Evolutionary conservation across 192 early-diverging fungal species (phyloP).

Genomic region (Lobosporangium transversale): DNA sequence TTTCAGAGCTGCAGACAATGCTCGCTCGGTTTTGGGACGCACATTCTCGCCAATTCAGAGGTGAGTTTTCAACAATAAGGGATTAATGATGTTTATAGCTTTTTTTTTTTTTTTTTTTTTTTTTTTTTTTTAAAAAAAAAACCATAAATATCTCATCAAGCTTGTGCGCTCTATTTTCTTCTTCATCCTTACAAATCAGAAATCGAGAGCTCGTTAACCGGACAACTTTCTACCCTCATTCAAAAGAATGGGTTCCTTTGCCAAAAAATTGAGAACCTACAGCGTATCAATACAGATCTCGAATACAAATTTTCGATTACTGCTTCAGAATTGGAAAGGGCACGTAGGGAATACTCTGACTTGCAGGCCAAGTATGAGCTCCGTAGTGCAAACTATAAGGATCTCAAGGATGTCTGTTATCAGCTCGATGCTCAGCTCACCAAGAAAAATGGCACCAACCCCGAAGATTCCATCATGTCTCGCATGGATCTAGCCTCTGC

Average conservation of each 20-base stretch:
- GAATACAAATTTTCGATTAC: slow-evolving; percentile 55
- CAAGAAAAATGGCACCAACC: slow-evolving; percentile 32
- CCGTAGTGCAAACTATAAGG: slow-evolving; percentile 43
- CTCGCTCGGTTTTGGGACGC: slow-evolving; percentile 51
- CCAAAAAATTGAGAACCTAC: slow-evolving; percentile 53
- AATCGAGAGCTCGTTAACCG: slow-evolving; percentile 45
- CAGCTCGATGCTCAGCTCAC: slow-evolving; percentile 50
- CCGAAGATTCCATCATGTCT: slow-evolving; percentile 42
- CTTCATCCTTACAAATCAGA: too few species aligned
- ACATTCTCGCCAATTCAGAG: slow-evolving; percentile 48
- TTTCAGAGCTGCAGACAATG: slow-evolving; percentile 47
- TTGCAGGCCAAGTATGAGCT: slow-evolving; percentile 51
- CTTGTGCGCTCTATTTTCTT: too few species aligned
- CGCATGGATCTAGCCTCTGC: slow-evolving; percentile 31
- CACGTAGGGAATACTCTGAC: slow-evolving; percentile 41
- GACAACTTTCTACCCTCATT: slow-evolving; percentile 45
- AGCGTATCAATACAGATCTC: slow-evolving; percentile 44
- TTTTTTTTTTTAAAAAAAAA: slow-evolving; percentile 4
- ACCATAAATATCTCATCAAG: too few species aligned
- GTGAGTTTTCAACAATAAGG: slow-evolving; percentile 10
- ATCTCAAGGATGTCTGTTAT: slow-evolving; percentile 52
- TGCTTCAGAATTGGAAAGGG: slow-evolving; percentile 43
- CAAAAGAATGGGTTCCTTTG: slow-evolving; percentile 52
- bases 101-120: slow-evolving; percentile 3
- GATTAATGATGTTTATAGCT: not conserved